phyloP scores from a whole-genome alignment of 768 basidiomycete species.

The Phylloporus arenicola region DNA sequence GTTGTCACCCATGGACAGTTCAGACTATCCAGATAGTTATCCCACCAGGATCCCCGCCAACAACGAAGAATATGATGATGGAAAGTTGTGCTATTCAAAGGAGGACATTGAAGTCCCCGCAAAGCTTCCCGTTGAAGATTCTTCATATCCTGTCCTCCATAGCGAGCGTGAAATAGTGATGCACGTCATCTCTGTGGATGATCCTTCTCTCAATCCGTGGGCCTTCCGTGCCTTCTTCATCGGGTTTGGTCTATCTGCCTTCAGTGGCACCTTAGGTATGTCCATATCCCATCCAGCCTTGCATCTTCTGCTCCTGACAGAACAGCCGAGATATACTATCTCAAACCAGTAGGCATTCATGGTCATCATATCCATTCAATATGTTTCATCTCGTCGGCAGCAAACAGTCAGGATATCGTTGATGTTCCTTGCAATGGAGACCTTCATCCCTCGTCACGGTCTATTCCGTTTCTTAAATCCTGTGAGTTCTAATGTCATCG shows the following conservation, averaged over 20 bases:
- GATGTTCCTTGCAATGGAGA: constrained; percentile 48
- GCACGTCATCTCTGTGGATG: constrained; percentile 29
- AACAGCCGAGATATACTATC: constrained; percentile 55
- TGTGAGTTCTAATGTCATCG: constrained; percentile 25
- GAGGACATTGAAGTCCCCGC: constrained; percentile 29
- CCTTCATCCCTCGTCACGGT: constrained; percentile 41
- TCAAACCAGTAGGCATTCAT: constrained; percentile 42
- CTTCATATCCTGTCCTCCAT: constrained; percentile 25
- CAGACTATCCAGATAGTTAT: neutral
- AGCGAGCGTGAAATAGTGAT: constrained; percentile 44
- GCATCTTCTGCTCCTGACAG: neutral
- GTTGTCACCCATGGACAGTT: neutral
- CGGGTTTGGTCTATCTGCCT: constrained; percentile 47
- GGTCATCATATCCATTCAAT: neutral
- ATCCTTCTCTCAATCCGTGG: constrained; percentile 26
- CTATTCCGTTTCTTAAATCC: constrained; percentile 49
- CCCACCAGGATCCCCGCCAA: neutral
- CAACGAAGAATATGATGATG: neutral
- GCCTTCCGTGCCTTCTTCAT: constrained; percentile 48
- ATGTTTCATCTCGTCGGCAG: constrained; percentile 22
- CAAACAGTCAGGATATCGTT: constrained; percentile 48
- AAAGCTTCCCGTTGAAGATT: constrained; percentile 2
- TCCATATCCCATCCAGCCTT: neutral
- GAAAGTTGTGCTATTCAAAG: constrained; percentile 18
- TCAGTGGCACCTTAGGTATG: constrained; percentile 48